Base-by-base conservation (phyloP, 345 rosid genomes). In the Murraya paniculata region DNA sequence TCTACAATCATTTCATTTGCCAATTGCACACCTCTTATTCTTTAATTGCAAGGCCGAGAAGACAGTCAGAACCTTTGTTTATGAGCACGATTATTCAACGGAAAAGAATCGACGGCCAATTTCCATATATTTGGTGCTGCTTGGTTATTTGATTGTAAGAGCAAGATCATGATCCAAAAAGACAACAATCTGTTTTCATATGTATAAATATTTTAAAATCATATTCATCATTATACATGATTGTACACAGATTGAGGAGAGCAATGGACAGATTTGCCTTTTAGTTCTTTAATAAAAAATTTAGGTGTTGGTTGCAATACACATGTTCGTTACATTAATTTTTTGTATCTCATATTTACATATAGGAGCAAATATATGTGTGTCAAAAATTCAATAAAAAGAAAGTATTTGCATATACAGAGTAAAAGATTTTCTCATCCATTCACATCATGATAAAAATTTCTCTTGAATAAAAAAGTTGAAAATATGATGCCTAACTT, bases 131-230 rank as follows among this genome's bases (percentile, higher is more conserved):
- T 38, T 31, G 56, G 31, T 39, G 73, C 57, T 71, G 74, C 61
- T 71, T 71, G 25, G 59, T 72, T 57, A 35, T 36, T 56, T 36
- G 55, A 73, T 38, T 60, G 59, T 74, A 61, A 61, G 41, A 61
- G 28, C 18, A 53, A 21, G 13, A 21, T 61, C 68, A 62, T 41
- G 68, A 41, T 61, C 27, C 39, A 41, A 60, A 62, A 30, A 61
- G 59, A 61, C 3, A 30, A 28, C 28, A 11, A 59, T 59, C 18
- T 59, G 24, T 58, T 45, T 14, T 69, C 33, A 27, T 28, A 73
- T 28, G 9, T 25, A 36, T 36, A 57, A 24, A 57, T 22, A 35
- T 36, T 2, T 57, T 38, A 35, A 73, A 10, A 59, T 59, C 36
- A 59, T 9, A 61, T 41, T 30, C 28, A 61, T 74, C 27, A 62